A percentile compares a stretch with the other conserved stretches of the same genome.
phyloP scores from a whole-genome alignment of 73 alveolate species.

The Paramecium tetraurelia region DNA sequence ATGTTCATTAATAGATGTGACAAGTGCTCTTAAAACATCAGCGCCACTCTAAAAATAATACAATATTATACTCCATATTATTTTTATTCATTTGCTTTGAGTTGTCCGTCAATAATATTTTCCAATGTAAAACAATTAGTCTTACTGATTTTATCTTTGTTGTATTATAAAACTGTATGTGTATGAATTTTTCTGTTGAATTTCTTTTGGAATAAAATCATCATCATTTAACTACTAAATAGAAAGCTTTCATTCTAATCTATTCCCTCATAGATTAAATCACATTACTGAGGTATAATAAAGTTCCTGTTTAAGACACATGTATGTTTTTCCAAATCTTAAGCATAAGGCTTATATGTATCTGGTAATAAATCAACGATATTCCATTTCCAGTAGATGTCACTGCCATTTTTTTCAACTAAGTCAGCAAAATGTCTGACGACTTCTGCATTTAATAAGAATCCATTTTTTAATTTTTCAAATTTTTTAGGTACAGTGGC shows the following conservation, averaged over 20 bases:
- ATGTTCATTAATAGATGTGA: neutral
- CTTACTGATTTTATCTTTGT: neutral
- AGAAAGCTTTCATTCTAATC: neutral
- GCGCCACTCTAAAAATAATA: constrained; percentile 1
- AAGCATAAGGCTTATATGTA: neutral
- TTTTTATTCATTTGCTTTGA: neutral
- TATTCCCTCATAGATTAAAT: neutral
- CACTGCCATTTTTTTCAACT: neutral
- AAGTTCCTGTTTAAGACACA: neutral
- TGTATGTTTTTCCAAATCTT: neutral
- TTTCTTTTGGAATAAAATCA: neutral
- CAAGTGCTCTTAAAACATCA: constrained; percentile 4
- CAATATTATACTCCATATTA: constrained; percentile 1
- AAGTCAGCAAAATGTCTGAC: constrained; percentile 14
- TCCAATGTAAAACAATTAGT: neutral
- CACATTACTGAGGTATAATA: neutral
- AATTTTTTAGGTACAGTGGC: neutral
- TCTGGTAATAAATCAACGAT: constrained; percentile 30
- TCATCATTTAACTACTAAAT: constrained; percentile 33
- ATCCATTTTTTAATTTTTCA: neutral
- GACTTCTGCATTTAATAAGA: neutral
- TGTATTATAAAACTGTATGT: neutral
- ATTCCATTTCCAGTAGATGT: neutral
- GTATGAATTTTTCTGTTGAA: neutral
- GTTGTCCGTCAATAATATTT: neutral